Evolutionary conservation across 1,139 yeast species (phyloP).

Genomic region (Yamadazyma spencermartinsiae): DNA sequence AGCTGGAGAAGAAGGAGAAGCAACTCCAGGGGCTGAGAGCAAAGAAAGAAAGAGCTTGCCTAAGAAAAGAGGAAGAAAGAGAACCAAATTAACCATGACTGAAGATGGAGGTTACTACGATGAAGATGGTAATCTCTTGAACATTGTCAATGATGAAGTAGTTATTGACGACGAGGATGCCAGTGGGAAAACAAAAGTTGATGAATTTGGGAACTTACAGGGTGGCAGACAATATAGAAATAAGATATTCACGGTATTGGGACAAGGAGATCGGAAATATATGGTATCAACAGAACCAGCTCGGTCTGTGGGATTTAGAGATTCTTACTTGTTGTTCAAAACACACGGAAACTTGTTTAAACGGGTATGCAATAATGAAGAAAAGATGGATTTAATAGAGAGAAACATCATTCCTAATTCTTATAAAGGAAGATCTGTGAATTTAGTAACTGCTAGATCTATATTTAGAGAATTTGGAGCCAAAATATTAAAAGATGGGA

Average conservation of each 20-base stretch:
- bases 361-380: slow-evolving; percentile 71
- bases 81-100: slow-evolving; percentile 34
- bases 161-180: slow-evolving; percentile 73
- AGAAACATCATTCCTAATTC: slow-evolving; percentile 86
- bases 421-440: slow-evolving; percentile 86
- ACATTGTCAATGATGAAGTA: slow-evolving; percentile 75
- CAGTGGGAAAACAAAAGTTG: slow-evolving; percentile 76
- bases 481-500: slow-evolving; percentile 75
- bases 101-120: slow-evolving; percentile 46
- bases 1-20: slow-evolving; percentile 17
- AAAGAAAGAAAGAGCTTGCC: slow-evolving; percentile 22
- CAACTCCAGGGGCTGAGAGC: too few relatives aligned
- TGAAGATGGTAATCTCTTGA: slow-evolving; percentile 53
- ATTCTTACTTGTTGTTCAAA: slow-evolving; percentile 86
- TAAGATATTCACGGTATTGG: slow-evolving; percentile 75
- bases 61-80: slow-evolving; percentile 49
- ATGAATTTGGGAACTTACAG: slow-evolving; percentile 60
- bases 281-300: slow-evolving; percentile 98
- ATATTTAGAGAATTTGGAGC: slow-evolving; percentile 94
- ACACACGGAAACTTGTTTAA: slow-evolving; percentile 76
- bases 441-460: slow-evolving; percentile 87
- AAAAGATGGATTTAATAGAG: slow-evolving; percentile 79
- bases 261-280: slow-evolving; percentile 71
- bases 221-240: slow-evolving; percentile 83
- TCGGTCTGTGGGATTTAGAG: slow-evolving; percentile 89